These are phyloP conservation scores for Lagenaria siceraria DNA, from an alignment of 306 rosid genomes.

Conservation along the genomic window DNA sequence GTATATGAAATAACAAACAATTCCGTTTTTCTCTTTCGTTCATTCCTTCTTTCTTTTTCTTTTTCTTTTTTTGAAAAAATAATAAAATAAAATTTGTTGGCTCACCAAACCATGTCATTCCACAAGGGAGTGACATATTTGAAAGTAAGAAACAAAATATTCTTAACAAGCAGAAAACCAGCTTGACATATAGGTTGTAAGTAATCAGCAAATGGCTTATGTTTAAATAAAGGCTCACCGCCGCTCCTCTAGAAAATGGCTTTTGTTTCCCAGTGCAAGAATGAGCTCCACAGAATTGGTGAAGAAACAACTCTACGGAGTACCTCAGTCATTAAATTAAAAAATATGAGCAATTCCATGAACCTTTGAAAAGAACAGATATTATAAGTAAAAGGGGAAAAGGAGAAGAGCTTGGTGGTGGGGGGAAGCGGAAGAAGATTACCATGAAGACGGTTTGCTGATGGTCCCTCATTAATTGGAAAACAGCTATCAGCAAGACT, in stretches of 20 bases:
- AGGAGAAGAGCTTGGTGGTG: neutral
- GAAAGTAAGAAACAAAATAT: conserved; percentile 9
- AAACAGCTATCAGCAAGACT: conserved; percentile 76
- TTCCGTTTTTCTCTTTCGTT: neutral
- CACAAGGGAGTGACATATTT: conserved; percentile 8
- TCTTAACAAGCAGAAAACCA: neutral
- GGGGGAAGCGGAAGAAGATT: conserved; percentile 1
- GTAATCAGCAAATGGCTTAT: neutral
- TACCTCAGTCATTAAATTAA: conserved; percentile 7
- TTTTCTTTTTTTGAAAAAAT: neutral
- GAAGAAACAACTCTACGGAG: conserved; percentile 69
- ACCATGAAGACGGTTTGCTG: conserved; percentile 84
- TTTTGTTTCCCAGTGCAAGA: conserved; percentile 68
- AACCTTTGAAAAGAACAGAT: neutral
- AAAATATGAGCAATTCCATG: conserved; percentile 1
- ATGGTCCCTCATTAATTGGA: conserved; percentile 47
- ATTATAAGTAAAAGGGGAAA: neutral
- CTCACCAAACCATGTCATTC: neutral
- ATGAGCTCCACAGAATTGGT: conserved; percentile 86
- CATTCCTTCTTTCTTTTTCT: neutral
- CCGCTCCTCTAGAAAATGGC: conserved; percentile 82
- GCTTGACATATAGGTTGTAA: neutral
- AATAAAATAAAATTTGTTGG: neutral
- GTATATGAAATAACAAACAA: neutral
- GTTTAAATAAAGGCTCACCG: conserved; percentile 35